A percentile compares a stretch with the other conserved stretches of the same genome.
phyloP scores from a whole-genome alignment of 345 rosid genomes.

The Microthlaspi erraticum region DNA sequence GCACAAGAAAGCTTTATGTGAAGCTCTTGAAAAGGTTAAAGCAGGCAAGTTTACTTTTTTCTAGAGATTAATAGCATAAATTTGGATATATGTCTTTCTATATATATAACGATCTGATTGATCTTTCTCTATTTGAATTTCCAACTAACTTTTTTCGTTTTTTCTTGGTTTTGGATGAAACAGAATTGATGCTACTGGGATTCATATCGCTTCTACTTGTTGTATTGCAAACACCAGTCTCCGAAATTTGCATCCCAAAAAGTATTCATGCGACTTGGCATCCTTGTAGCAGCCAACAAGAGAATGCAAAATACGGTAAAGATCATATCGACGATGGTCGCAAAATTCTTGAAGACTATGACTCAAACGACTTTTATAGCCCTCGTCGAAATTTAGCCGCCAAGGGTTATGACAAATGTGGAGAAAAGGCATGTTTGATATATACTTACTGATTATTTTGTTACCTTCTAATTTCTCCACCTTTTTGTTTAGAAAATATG shows the following conservation, averaged over 20 bases:
- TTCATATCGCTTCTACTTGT: conserved; percentile 74
- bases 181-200: conserved; percentile 82
- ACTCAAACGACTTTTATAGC: conserved; percentile 28
- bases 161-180: conserved; percentile 15
- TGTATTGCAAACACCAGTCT: conserved; percentile 48
- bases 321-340: conserved; percentile 42
- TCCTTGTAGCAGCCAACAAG: conserved; percentile 52
- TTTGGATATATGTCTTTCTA: neutral
- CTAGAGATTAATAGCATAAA: neutral
- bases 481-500: neutral
- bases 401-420: conserved; percentile 50
- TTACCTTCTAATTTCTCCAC: neutral
- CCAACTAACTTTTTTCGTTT: neutral
- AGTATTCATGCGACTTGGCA: conserved; percentile 63
- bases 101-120: conserved; percentile 20
- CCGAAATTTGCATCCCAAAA: conserved; percentile 58
- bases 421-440: conserved; percentile 45
- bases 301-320: neutral
- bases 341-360: conserved; percentile 50
- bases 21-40: conserved; percentile 93
- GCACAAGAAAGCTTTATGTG: conserved; percentile 67
- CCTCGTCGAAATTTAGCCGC: conserved; percentile 58
- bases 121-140: neutral
- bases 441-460: neutral
- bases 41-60: conserved; percentile 48